Evolutionary conservation across 805 yeast genomes (phyloP), one percentile per base, ranked within the genome.

Genomic region (Alloascoidea hylecoeti): DNA sequence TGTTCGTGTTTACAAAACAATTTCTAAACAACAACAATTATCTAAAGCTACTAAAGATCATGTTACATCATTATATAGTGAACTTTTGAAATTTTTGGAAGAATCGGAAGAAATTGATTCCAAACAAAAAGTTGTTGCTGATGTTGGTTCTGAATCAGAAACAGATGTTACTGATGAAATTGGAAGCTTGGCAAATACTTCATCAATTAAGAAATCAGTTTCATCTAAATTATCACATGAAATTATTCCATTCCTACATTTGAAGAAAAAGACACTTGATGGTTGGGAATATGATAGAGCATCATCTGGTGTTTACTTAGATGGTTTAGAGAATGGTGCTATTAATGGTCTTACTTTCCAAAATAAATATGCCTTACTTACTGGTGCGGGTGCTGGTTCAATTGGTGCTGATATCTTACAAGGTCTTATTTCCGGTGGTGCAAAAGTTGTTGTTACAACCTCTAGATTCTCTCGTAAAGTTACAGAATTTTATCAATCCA

Each of bases 341-440:
- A 75, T 84, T 46, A 92, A 88, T 51, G 98, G 98, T 66, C 72
- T 86, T 41, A 73, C 95, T 32, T 92, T 78, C 68, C 76, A 78
- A 58, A 84, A 76, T 58, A 92, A 86, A 62, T 77, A 78, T 48
- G 96, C 88, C 38, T 72, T 92, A 52, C 69, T 92, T 47, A 92
- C 98, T 36, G 98, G 98, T 70, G 97, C 97, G 38, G 98, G 98
- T 69, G 88, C 84, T 36, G 98, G 97, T 39, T 92, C 98, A 38
- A 92, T 92, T 55, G 98, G 97, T 66, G 96, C 96, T 44, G 96
- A 92, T 62, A 74, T 92, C 49, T 70, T 92, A 56, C 94, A 84
- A 66, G 98, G 98, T 47, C 69, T 92, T 56, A 68, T 92, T 40
- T 77, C 89, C 54, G 98, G 98, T 64, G 99, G 99, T 69, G 97